phyloP scores from a whole-genome alignment of 2,329 filamentous ascomycete genomes.

The Colletotrichum sp. region DNA sequence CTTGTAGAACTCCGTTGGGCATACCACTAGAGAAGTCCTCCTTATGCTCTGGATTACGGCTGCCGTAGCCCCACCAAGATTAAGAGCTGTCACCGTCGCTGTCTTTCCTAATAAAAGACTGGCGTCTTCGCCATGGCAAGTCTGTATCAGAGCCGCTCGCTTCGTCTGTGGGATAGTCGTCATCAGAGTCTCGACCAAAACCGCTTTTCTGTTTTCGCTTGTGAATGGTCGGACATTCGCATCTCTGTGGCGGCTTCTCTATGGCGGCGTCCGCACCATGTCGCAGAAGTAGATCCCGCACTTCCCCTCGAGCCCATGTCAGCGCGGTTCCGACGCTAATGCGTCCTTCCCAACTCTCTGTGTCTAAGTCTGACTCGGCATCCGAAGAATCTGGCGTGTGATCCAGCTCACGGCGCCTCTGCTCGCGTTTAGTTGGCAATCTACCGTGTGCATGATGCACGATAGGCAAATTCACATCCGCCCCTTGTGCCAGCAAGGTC shows the following conservation, averaged over 20 bases:
- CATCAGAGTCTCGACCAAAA: not conserved
- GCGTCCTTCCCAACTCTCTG: not conserved
- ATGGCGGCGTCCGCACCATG: not conserved
- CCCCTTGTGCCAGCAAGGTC: not conserved
- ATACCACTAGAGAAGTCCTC: too few relatives aligned
- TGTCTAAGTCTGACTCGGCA: not conserved
- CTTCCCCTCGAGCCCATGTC: not conserved
- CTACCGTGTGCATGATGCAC: not conserved
- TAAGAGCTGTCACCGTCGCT: not conserved
- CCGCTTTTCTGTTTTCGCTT: not conserved
- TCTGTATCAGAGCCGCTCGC: not conserved
- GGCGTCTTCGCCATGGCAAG: not conserved
- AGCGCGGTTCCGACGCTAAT: not conserved
- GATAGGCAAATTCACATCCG: not conserved
- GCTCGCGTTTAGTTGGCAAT: not conserved
- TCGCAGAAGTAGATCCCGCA: not conserved
- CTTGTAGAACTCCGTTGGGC: not conserved
- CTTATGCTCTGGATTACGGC: not conserved
- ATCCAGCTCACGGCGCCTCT: not conserved
- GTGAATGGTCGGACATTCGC: not conserved
- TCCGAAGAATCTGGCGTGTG: not conserved
- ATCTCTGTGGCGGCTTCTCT: not conserved
- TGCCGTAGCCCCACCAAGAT: not conserved
- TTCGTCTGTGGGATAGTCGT: not conserved
- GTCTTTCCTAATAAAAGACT: not conserved